These are phyloP conservation scores for Lagenaria siceraria DNA, from an alignment of 306 rosid genomes.

Conservation along the genomic window DNA sequence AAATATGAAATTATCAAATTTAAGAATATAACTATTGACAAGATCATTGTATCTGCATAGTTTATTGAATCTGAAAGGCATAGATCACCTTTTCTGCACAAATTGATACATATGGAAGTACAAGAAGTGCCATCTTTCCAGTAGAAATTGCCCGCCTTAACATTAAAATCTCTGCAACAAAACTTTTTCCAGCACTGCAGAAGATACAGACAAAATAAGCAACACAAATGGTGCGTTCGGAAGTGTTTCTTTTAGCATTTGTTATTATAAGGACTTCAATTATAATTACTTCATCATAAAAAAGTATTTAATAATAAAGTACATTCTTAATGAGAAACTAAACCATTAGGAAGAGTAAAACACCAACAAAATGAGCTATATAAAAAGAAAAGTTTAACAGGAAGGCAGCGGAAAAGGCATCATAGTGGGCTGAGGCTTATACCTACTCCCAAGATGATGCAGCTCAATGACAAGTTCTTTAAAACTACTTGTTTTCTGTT, in stretches of 20 bases:
- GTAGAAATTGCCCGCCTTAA: constrained; percentile 60
- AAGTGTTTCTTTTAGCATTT: neutral
- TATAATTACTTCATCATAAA: neutral
- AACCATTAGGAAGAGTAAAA: neutral
- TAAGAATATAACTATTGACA: neutral
- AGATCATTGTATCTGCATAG: constrained; percentile 7
- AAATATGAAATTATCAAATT: neutral
- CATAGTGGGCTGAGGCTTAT: neutral
- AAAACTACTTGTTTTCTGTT: neutral
- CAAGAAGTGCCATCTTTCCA: constrained; percentile 85
- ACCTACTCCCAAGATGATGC: neutral
- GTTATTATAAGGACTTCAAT: neutral
- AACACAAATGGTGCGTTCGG: neutral
- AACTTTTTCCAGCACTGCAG: constrained; percentile 96
- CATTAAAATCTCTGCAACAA: constrained; percentile 96
- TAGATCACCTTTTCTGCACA: constrained; percentile 84
- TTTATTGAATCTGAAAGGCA: neutral
- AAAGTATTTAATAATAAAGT: neutral
- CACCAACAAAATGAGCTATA: neutral
- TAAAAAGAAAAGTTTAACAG: neutral
- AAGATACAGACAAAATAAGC: constrained; percentile 5
- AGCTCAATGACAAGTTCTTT: neutral
- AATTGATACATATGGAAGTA: constrained; percentile 93
- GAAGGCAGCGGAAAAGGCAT: neutral
- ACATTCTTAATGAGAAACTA: neutral